Percentiles rank a stretch among this genome's conserved stretches.
Conservation (phyloP, 208 protist species). For the Leishmania martiniquensis region DNA sequence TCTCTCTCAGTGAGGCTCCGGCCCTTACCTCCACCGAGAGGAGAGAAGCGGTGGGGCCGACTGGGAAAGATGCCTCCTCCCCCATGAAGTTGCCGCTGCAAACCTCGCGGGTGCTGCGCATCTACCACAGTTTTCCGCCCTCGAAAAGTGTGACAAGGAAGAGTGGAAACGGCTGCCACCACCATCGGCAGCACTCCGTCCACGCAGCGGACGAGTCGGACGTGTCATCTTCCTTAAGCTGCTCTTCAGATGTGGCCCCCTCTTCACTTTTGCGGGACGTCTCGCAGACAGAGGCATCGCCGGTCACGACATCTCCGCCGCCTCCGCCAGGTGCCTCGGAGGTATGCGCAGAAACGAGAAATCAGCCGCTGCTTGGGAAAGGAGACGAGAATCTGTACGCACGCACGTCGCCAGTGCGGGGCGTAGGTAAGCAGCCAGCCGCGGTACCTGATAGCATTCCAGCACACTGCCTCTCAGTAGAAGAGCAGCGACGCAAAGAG, state of each 20-base stretch:
- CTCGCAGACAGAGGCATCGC: not conserved
- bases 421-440: not conserved
- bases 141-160: not conserved
- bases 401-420: not conserved
- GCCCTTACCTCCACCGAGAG: constrained; percentile 11
- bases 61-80: not conserved
- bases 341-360: not conserved
- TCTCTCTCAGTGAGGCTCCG: not conserved
- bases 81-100: constrained; percentile 13
- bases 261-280: not conserved
- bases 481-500: not conserved
- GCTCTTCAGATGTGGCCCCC: not conserved
- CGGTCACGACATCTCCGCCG: not conserved
- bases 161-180: not conserved
- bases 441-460: not conserved
- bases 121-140: constrained; percentile 32
- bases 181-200: constrained; percentile 7
- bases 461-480: constrained; percentile 2
- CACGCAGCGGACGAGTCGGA: constrained; percentile 29
- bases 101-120: constrained; percentile 26
- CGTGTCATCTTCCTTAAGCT: constrained; percentile 20
- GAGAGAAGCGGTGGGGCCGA: not conserved
- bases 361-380: not conserved
- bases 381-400: not conserved
- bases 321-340: not conserved